A percentile compares a stretch with the other conserved stretches of the same genome.
phyloP scores from a whole-genome alignment of 2,329 filamentous ascomycete genomes.

The Microthyrium microscopicum region DNA sequence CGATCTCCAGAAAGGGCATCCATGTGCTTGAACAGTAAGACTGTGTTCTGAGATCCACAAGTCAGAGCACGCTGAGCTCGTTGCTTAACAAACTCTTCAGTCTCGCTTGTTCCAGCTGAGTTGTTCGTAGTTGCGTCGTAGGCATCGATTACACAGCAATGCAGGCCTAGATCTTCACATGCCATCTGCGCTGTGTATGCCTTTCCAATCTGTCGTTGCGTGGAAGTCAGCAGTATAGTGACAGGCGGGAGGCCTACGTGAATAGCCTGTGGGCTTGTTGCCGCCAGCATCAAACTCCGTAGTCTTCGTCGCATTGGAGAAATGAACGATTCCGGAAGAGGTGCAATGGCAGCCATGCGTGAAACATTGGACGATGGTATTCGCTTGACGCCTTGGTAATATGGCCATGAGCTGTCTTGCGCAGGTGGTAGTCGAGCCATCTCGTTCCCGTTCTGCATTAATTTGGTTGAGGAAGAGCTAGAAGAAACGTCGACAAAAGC shows the following conservation, averaged over 20 bases:
- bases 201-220: constrained; percentile 87
- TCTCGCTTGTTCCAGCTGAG: constrained; percentile 71
- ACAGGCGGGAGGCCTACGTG: constrained; percentile 77
- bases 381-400: constrained; percentile 67
- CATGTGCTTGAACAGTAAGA: constrained; percentile 73
- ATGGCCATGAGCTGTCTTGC: constrained; percentile 67
- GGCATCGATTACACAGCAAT: constrained; percentile 75
- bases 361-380: constrained; percentile 14
- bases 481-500: constrained; percentile 72
- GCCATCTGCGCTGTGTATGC: constrained; percentile 59
- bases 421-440: constrained; percentile 64
- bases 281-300: constrained; percentile 70
- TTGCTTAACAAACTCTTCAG: constrained; percentile 75
- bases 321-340: constrained; percentile 25
- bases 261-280: constrained; percentile 73
- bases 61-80: constrained; percentile 76
- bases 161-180: constrained; percentile 76
- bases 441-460: constrained; percentile 81
- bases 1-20: constrained; percentile 84
- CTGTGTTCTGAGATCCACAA: constrained; percentile 71
- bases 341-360: constrained; percentile 13
- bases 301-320: constrained; percentile 43
- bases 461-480: constrained; percentile 69
- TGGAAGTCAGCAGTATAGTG: constrained; percentile 76
- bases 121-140: constrained; percentile 93